phyloP scores from a whole-genome alignment of 139 green algal genomes.

The Picochlorum sp. region DNA sequence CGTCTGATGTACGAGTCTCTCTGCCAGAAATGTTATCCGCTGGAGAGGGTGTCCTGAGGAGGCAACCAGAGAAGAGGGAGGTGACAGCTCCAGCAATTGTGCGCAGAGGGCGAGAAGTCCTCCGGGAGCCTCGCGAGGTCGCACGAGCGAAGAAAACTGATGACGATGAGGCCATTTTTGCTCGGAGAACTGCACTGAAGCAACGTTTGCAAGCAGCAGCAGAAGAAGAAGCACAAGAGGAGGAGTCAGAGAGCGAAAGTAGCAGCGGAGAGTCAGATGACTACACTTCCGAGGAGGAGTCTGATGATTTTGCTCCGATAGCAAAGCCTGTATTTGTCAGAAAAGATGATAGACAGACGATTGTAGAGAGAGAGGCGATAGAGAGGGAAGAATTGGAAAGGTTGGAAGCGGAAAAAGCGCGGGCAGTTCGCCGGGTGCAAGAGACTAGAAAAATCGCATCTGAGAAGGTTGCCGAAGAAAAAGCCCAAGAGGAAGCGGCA shows the following conservation, averaged over 20 bases:
- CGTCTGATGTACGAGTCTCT: conserved; percentile 11
- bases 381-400: conserved; percentile 48
- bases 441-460: conserved; percentile 39
- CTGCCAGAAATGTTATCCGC: too few relatives aligned
- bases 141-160: too few relatives aligned
- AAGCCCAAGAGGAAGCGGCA: conserved; percentile 35
- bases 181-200: conserved; percentile 17
- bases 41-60: neutral
- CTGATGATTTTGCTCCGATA: conserved; percentile 30
- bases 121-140: neutral
- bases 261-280: conserved; percentile 75
- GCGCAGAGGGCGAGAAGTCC: neutral
- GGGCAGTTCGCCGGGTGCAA: conserved; percentile 39
- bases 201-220: neutral
- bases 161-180: too few relatives aligned
- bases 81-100: neutral
- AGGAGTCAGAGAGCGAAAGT: conserved; percentile 18
- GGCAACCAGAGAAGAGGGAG: neutral
- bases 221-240: neutral
- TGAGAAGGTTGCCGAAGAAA: conserved; percentile 27
- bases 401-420: conserved; percentile 24
- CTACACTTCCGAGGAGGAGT: conserved; percentile 49
- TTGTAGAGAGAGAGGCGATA: conserved; percentile 52
- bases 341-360: conserved; percentile 57
- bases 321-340: conserved; percentile 83